Conservation (phyloP, 176 grass and related monocot species). For the Raddia distichophylla region DNA sequence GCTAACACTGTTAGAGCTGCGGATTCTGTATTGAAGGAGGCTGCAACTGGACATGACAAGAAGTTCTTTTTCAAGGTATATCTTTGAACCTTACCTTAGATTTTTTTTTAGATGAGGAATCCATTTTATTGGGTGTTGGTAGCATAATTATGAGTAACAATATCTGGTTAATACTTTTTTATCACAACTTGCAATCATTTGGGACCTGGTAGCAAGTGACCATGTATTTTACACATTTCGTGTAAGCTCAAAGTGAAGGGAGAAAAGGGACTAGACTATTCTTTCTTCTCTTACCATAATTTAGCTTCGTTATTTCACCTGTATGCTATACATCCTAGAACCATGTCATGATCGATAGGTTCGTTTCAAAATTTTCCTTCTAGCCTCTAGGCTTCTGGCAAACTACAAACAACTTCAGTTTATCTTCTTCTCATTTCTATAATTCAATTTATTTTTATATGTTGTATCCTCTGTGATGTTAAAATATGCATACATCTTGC, state of each 20-base stretch:
- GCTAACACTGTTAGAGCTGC: slow-evolving; percentile 92
- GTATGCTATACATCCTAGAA: neutral
- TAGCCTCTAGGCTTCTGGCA: too few relatives aligned
- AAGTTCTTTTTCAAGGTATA: slow-evolving; percentile 87
- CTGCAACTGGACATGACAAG: slow-evolving; percentile 94
- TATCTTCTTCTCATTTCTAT: too few relatives aligned
- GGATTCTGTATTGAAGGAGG: slow-evolving; percentile 88
- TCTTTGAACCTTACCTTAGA: neutral
- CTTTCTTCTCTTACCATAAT: neutral
- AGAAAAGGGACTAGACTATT: neutral
- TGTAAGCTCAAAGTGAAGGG: neutral
- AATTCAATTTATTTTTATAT: too few relatives aligned
- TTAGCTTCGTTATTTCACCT: neutral
- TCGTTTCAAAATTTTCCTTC: too few relatives aligned
- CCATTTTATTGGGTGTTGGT: neutral
- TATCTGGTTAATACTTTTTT: neutral
- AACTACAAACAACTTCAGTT: too few relatives aligned
- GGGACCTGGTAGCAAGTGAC: neutral
- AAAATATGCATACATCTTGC: neutral
- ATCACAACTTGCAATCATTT: neutral
- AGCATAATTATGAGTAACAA: neutral
- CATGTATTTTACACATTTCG: neutral
- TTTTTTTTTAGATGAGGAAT: neutral
- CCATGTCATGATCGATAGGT: neutral
- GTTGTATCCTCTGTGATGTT: neutral